Base-by-base conservation (phyloP, 192 early-diverging fungal species). In the Coemansia sp. region DNA sequence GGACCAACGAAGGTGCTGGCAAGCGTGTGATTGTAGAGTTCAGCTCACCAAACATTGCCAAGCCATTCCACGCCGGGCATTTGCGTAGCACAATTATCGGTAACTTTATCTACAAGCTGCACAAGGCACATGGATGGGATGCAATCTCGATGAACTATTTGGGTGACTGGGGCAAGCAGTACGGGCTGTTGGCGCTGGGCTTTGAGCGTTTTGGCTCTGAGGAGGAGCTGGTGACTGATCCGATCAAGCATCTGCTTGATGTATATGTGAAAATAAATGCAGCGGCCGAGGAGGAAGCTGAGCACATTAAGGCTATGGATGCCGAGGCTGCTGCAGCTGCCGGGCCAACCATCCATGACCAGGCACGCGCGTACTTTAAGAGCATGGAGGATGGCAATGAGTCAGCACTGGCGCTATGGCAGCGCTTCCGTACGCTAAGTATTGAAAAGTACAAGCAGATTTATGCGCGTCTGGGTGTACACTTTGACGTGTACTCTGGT, bases 141-240 rank as follows among this genome's bases (percentile, higher is more conserved):
- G 89, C 88, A 16, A 82, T 95, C 53, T 82, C 87, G 41, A 92
- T 97, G 84, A 99, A 99, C 86, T 96, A 99, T 77, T 83, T 99
- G 31, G 97, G 97, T 60, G 96, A 99, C 76, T 99, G 97, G 97
- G 97, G 97, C 62, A 99, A 96, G 80, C 96, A 98, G 83, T 99
- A 94, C 72, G 97, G 94, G 65, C 81, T 97, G 62, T 85, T 97
- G 70, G 95, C 95, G 49, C 79, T 98, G 55, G 96, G 94, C 61
- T 96, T 87, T 73, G 83, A 82, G 57, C 87, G 87, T 57, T 88
- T 89, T 69, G 95, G 95, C 31, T 82, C 77, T 43, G 94, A 97
- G 63, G 87, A 93, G 60, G 71, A 86, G 64, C 84, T 98, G 19
- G 57, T 84, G 35, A 76, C 70, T 17, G 90, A 98, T 69, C 93